These are phyloP conservation scores for Fusarium sp. DNA, from an alignment of 2,329 filamentous ascomycete species.

Conservation along the genomic window DNA sequence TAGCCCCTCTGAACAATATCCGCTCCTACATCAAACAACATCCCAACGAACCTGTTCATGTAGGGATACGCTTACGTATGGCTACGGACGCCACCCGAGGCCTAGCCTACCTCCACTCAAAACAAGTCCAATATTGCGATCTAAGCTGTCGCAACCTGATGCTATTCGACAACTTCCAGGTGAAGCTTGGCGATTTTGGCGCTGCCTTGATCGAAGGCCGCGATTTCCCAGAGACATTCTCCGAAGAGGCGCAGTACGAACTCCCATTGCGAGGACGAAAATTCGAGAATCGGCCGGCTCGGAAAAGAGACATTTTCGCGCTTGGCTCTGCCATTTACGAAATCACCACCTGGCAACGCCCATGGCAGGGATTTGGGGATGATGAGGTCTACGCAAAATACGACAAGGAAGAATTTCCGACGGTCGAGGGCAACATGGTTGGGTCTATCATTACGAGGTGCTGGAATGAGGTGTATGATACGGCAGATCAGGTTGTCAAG, in stretches of 20 bases:
- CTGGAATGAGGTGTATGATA: background rate
- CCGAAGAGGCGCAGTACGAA: background rate
- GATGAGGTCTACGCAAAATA: background rate
- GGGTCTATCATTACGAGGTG: background rate
- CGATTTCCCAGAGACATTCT: background rate
- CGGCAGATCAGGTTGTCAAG: background rate
- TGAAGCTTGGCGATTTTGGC: slow-evolving; percentile 16
- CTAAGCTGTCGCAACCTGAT: slow-evolving; percentile 9
- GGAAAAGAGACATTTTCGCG: slow-evolving; percentile 8
- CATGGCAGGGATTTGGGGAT: background rate
- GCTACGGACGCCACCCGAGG: background rate
- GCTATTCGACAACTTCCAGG: slow-evolving; percentile 4
- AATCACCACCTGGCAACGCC: background rate
- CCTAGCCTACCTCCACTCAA: slow-evolving; percentile 4
- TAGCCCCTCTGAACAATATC: slow-evolving; percentile 1
- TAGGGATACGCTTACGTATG: background rate
- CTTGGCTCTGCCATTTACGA: slow-evolving; percentile 10
- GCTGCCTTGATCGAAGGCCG: background rate
- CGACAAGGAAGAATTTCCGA: background rate
- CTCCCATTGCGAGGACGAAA: slow-evolving; percentile 1
- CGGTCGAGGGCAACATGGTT: background rate
- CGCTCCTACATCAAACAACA: background rate
- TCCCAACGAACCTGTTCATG: background rate
- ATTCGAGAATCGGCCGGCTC: background rate
- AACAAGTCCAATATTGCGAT: background rate